Evolutionary conservation across 257 asterid species (phyloP), one percentile per base, ranked within the genome.

Genomic region (Knoxia roxburghii): DNA sequence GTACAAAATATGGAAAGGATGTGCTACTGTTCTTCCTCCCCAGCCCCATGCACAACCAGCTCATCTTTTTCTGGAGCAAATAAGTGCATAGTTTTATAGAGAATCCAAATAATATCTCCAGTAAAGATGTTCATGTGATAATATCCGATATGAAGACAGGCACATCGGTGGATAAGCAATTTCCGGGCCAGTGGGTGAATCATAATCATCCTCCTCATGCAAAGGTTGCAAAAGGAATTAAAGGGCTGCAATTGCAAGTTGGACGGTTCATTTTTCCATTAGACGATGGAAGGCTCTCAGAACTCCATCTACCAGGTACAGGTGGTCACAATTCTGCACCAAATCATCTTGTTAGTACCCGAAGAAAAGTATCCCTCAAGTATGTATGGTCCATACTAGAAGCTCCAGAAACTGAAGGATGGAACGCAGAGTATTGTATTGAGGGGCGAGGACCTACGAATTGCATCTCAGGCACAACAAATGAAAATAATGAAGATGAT

Each of bases 321-420:
- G 89, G 95, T 1, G 94, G 94, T 30, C 91, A 91, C 73, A 65
- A 35, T 57, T 39, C 79, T 4, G 94, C 90, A 65, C 96, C 95
- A 0, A 80, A 68, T 20, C 43, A 81, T 27, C 86, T 76, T 8
- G 58, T 75, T 35, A 83, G 74, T 49, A 51, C 74, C 37, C 67
- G 89, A 48, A 80, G 90, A 75, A 91, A 78, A 77, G 68, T 86
- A 5, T 41, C 72, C 17, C 72, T 68, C 27, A 89, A 79, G 68
- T 85, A 89, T n/a, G 84, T 86, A 2, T 91, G 98, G 98, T 89
- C 95, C 2, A 17, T 86, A 26, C 4, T 89, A 72, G 97, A 91
- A 53, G 89, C 96, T 63, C 97, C 98, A 0, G 97, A 89, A 75
- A 81, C 88, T 0, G 98, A 91, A 79, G 98, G 98, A 46, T 91